Evolutionary conservation across 352 stramenopile species (phyloP).

Genomic region (Pythium sukuiense): DNA sequence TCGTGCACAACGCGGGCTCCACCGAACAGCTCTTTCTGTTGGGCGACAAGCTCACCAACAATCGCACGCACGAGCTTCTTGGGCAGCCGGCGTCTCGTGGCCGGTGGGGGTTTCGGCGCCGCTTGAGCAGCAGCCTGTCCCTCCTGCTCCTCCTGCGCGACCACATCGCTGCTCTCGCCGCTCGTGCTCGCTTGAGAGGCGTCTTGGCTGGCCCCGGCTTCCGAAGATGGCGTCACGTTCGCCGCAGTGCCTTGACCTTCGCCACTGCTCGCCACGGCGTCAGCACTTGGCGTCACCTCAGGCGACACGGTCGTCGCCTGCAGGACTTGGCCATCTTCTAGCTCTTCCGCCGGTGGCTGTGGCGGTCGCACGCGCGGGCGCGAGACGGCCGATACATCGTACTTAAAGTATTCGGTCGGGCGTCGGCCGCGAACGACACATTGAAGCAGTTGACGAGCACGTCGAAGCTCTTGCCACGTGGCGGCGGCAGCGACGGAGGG

Average conservation of each 20-base stretch:
- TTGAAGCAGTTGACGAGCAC: constrained; percentile 20
- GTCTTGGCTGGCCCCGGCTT: background rate
- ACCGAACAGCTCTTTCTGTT: constrained; percentile 2
- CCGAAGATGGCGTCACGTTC: background rate
- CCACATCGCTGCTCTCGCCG: background rate
- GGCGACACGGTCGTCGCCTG: too few species aligned
- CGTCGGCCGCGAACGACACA: background rate
- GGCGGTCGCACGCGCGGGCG: background rate
- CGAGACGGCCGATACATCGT: constrained; percentile 11
- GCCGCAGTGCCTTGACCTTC: background rate
- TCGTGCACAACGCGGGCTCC: constrained; percentile 12
- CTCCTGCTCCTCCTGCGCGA: background rate
- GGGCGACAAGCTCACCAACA: constrained; percentile 13
- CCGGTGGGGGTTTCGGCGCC: too few species aligned
- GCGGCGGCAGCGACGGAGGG: background rate
- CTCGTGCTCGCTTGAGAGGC: background rate
- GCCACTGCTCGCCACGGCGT: background rate
- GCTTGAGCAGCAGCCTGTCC: background rate
- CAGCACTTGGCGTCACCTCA: background rate
- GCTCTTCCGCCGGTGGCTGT: background rate
- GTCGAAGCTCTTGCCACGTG: background rate
- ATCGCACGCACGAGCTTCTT: constrained; percentile 13
- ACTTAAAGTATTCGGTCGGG: constrained; percentile 18
- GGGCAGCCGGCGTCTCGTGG: background rate
- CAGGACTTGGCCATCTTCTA: background rate